phyloP scores from a whole-genome alignment of 2,329 filamentous ascomycete species.

The Alternaria incomplexa region DNA sequence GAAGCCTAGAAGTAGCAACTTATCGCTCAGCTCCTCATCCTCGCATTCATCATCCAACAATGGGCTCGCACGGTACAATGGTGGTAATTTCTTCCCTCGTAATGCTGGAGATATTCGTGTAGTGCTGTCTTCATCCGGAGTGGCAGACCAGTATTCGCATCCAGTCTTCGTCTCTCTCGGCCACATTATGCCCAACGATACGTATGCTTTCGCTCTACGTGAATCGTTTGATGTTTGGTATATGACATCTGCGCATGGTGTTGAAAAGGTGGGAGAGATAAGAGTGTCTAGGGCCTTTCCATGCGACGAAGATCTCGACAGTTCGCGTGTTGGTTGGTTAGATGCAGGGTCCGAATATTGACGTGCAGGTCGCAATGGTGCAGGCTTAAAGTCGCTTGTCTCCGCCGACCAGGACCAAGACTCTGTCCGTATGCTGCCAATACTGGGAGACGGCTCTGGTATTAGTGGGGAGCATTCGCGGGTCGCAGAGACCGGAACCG shows the following conservation, averaged over 20 bases:
- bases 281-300: neutral
- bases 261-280: neutral
- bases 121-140: neutral
- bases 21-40: constrained; percentile 26
- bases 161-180: constrained; percentile 11
- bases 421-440: constrained; percentile 18
- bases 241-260: constrained; percentile 1
- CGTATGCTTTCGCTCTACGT: constrained; percentile 31
- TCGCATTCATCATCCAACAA: constrained; percentile 24
- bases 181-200: constrained; percentile 23
- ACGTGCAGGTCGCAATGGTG: constrained; percentile 27
- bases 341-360: constrained; percentile 12
- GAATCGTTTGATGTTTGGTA: constrained; percentile 23
- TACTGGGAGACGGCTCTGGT: constrained; percentile 37
- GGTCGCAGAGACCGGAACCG: neutral
- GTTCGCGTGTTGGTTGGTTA: constrained; percentile 25
- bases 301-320: constrained; percentile 24
- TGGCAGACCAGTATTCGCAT: neutral
- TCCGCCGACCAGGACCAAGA: constrained; percentile 12
- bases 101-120: neutral
- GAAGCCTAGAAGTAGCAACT: constrained; percentile 30
- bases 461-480: constrained; percentile 20
- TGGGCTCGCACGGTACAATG: constrained; percentile 17
- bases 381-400: constrained; percentile 8
- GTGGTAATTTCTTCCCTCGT: constrained; percentile 18